Base-by-base conservation (phyloP, 257 asterid genomes). In the Osmanthus fragrans region DNA sequence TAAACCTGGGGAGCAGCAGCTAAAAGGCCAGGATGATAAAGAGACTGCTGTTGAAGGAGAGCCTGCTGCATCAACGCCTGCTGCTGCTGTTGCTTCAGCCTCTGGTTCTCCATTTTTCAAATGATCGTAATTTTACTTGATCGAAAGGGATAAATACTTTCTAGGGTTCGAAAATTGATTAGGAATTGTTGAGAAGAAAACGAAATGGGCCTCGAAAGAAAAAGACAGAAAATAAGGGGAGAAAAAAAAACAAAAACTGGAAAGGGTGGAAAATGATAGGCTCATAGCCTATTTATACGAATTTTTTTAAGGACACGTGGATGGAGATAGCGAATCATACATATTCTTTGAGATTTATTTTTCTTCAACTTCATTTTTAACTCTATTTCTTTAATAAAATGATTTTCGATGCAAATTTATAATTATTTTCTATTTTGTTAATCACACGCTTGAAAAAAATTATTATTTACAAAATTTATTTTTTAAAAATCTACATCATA, bases 31-130 rank as follows among this genome's bases (percentile, higher is more conserved):
- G 97, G 97, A 73, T 94, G 97, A 73, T 94, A 92, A 47, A 94
- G 90, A 67, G 97, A 85, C 85, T 90, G 98, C 72, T 94, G 98
- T 71, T 92, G 97, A 67, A 94, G 92, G 80, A 94, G 93, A 80
- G 97, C 99, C 81, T 94, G 98, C 83, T 94, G 98, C 96, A 94
- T 91, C 94, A 94, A 77, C 63, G 97, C 97, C 82, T 89, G 95
- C 5, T 94, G 98, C 13, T 92, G 97, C 71, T 94, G 97, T 78
- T 89, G 96, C 87, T 92, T 92, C 79, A 94, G 74, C 82, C 97
- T 88, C 85, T 90, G 96, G 77, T 94, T 88, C 90, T 89, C 96
- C 98, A 94, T 94, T 85, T 39, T 80, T 84, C 77, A 16, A 37
- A 34, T 68, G 54, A 63, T 47, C 39, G 63, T 72, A 56, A 69